A percentile compares a stretch with the other conserved stretches of the same genome.
Evolutionary conservation across 768 basidiomycete genomes (phyloP).

Genomic region (Tylopilus vinaceipallidus): DNA sequence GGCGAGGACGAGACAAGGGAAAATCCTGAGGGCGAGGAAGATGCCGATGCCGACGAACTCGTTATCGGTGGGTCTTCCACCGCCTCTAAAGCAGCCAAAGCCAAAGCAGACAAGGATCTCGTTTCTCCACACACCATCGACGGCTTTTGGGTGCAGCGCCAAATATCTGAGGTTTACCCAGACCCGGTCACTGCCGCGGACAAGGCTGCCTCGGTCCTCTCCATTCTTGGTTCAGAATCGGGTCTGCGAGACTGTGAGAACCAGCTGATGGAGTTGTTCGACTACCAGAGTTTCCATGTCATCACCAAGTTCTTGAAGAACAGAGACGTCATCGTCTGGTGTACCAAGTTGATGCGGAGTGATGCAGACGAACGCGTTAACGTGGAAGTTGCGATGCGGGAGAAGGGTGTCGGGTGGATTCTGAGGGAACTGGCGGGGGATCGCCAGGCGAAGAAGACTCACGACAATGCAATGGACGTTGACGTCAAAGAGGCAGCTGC

Average conservation of each 20-base stretch:
- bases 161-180: constrained; percentile 86
- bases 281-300: constrained; percentile 87
- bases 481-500: constrained; percentile 51
- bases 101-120: constrained; percentile 68
- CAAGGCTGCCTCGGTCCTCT: constrained; percentile 82
- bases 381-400: constrained; percentile 96
- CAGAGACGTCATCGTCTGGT: constrained; percentile 96
- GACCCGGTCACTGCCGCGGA: constrained; percentile 94
- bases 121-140: constrained; percentile 92
- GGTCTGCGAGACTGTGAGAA: constrained; percentile 92
- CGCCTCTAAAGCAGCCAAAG: constrained; percentile 39
- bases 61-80: constrained; percentile 75
- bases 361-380: constrained; percentile 88
- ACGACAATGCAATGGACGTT: constrained; percentile 73
- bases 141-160: constrained; percentile 98
- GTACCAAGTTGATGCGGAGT: constrained; percentile 90
- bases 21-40: constrained; percentile 45
- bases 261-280: constrained; percentile 94
- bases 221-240: constrained; percentile 83
- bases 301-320: constrained; percentile 92
- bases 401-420: constrained; percentile 97
- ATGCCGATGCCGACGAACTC: constrained; percentile 62
- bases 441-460: constrained; percentile 53
- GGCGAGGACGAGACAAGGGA: constrained; percentile 43
- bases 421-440: constrained; percentile 84